phyloP scores from a whole-genome alignment of 2,329 filamentous ascomycete species.

The Pseudogymnoascus sp. region DNA sequence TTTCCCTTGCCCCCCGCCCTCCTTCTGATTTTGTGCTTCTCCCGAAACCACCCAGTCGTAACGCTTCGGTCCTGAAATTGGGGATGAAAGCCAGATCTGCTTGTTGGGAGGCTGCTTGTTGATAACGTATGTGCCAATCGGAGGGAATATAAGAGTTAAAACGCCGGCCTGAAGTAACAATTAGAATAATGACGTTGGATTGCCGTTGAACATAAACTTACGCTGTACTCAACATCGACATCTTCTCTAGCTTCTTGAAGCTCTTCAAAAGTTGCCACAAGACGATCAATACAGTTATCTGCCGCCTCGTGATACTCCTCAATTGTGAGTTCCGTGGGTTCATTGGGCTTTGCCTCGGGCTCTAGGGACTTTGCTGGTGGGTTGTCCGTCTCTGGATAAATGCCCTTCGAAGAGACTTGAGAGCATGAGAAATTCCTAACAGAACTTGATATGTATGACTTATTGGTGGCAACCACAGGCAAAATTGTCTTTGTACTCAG shows the following conservation, averaged over 20 bases:
- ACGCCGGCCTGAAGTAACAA: conserved; percentile 63
- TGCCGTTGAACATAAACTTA: conserved; percentile 38
- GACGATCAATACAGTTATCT: conserved; percentile 60
- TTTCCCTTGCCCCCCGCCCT: conserved; percentile 62
- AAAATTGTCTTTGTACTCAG: background rate
- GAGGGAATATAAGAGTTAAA: conserved; percentile 63
- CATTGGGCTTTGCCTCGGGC: conserved; percentile 33
- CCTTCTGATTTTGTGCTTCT: conserved; percentile 70
- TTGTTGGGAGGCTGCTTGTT: conserved; percentile 99
- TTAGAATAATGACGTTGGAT: conserved; percentile 6
- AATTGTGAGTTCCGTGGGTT: conserved; percentile 58
- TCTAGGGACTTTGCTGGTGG: conserved; percentile 39
- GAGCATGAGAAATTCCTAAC: background rate
- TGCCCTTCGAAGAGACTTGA: conserved; percentile 34
- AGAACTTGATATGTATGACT: background rate
- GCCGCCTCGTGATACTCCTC: conserved; percentile 69
- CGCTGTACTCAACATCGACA: conserved; percentile 82
- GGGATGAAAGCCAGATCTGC: conserved; percentile 94
- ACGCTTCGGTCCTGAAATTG: conserved; percentile 82
- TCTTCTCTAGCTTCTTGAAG: conserved; percentile 65
- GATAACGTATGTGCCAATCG: conserved; percentile 76
- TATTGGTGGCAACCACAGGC: background rate
- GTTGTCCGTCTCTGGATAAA: conserved; percentile 52
- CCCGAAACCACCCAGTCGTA: conserved; percentile 78
- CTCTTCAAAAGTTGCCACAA: conserved; percentile 57